Evolutionary conservation across 768 basidiomycete genomes (phyloP).

Genomic region (Lentinula sp.): DNA sequence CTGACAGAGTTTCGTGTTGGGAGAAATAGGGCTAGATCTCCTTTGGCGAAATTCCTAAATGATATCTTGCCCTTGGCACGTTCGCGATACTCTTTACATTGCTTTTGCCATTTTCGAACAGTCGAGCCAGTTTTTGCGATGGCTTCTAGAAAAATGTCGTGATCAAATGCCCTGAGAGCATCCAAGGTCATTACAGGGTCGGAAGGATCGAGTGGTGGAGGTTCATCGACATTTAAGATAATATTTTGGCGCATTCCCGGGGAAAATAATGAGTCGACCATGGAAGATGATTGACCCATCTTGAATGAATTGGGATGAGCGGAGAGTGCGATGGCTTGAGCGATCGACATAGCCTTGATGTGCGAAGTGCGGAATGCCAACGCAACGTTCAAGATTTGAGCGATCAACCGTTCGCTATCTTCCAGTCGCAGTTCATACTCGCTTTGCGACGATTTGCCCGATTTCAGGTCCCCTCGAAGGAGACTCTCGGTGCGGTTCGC

Average conservation of each 20-base stretch:
- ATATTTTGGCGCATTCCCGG: slow-evolving; percentile 46
- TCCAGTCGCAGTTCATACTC: slow-evolving; percentile 65
- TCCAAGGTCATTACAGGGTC: slow-evolving; percentile 70
- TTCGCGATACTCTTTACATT: slow-evolving; percentile 93
- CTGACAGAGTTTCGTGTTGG: slow-evolving; percentile 92
- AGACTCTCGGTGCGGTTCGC: slow-evolving; percentile 61
- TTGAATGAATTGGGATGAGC: slow-evolving; percentile 40
- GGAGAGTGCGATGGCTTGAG: slow-evolving; percentile 47
- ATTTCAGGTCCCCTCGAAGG: slow-evolving; percentile 67
- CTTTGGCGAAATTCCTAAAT: slow-evolving; percentile 91
- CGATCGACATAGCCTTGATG: slow-evolving; percentile 60
- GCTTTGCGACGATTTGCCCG: slow-evolving; percentile 62
- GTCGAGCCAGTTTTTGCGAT: slow-evolving; percentile 78
- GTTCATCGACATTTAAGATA: slow-evolving; percentile 53
- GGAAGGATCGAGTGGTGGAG: slow-evolving; percentile 72
- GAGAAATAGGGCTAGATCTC: slow-evolving; percentile 92
- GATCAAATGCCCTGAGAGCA: slow-evolving; percentile 67
- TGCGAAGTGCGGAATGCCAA: slow-evolving; percentile 75
- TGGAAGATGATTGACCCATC: slow-evolving; percentile 25
- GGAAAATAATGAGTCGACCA: slow-evolving; percentile 47
- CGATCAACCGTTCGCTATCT: slow-evolving; percentile 60
- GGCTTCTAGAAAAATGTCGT: slow-evolving; percentile 80
- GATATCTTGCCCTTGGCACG: slow-evolving; percentile 96
- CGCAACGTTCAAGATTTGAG: slow-evolving; percentile 78
- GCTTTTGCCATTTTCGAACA: slow-evolving; percentile 95